Conservation (phyloP, 163 green algal genomes). For the Scenedesmus sp. region DNA sequence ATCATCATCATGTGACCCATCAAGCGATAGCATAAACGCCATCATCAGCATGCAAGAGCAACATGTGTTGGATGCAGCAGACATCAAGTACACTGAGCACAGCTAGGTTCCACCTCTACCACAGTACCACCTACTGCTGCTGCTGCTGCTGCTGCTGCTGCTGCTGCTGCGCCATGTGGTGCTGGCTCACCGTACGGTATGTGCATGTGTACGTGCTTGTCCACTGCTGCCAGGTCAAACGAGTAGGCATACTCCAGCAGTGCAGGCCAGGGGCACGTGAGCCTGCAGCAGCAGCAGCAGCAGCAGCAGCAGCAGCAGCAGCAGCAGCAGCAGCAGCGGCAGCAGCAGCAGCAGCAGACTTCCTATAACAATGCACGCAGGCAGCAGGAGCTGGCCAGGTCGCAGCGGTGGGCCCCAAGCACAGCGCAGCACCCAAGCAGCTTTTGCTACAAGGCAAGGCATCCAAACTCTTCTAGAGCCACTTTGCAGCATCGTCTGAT, state of each 20-base stretch:
- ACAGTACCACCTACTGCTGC: background rate
- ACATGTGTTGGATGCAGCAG: background rate
- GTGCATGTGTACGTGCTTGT: constrained; percentile 89
- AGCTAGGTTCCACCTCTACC: background rate
- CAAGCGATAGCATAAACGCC: too few species aligned
- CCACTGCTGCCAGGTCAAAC: constrained; percentile 80
- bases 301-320: background rate
- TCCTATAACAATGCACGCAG: background rate
- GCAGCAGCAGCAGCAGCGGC: constrained; percentile 1
- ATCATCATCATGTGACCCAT: too few species aligned
- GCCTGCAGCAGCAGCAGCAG: constrained; percentile 51
- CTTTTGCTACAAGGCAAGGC: too few species aligned
- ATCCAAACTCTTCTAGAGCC: too few species aligned
- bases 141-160: background rate
- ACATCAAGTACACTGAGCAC: background rate
- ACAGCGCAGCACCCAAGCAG: background rate
- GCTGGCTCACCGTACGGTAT: constrained; percentile 84
- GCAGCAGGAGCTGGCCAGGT: background rate
- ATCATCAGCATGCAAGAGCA: too few species aligned
- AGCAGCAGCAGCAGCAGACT: background rate
- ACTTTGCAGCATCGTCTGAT: too few species aligned
- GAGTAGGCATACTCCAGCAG: constrained; percentile 70
- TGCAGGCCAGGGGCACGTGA: constrained; percentile 89
- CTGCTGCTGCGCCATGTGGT: background rate
- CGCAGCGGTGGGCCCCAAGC: too few species aligned